Base-by-base conservation (phyloP, 495 filamentous ascomycete species). In the Talaromyces wortmannii region DNA sequence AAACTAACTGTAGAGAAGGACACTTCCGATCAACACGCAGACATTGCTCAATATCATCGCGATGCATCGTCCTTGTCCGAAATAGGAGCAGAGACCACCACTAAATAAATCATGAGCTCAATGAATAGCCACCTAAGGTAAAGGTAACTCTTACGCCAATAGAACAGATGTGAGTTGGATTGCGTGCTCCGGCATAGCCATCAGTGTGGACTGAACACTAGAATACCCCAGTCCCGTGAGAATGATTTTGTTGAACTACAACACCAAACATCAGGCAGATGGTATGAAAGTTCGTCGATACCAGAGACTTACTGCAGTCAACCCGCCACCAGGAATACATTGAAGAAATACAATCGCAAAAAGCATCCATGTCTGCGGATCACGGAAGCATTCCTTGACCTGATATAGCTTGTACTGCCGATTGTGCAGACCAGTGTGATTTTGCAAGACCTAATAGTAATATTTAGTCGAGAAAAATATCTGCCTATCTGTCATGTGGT, bases 161-260 rank as follows among this genome's bases (percentile, higher is more conserved):
- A 36, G 12, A 12, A 36, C 33, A 36, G 33, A 36, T 36, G 54
- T 23, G 0, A 61, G 50, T 23, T 57, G 58, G 11, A 60, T 58
- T 3, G 56, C 58, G 43, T 60, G 17, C 5, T 33, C 42, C 11
- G 58, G 51, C 59, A 61, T 58, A 12, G 51, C 32, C 31, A 54
- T 50, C n/a, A 58, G 33, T 4, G 52, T 52, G 6, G 59, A 42
- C 43, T 55, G 12, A 31, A 49, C 31, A 13, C 44, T 50, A 4
- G 59, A 56, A 48, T 56, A 59, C 7, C 59, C 57, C 23, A 62
- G 44, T 3, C 57, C 59, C 5, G 52, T 56, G 11, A 59, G 31
- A 50, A 59, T 57, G 11, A 62, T 50, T 18, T 59, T 59, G 42
- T 45, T 45, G 44, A 56, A 59, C 57, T 59, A 48, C 3, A 32